A percentile compares a stretch with the other conserved stretches of the same genome.
These are phyloP conservation scores for Phytophthora nicotianae DNA, from an alignment of 352 stramenopile species.

Conservation along the genomic window DNA sequence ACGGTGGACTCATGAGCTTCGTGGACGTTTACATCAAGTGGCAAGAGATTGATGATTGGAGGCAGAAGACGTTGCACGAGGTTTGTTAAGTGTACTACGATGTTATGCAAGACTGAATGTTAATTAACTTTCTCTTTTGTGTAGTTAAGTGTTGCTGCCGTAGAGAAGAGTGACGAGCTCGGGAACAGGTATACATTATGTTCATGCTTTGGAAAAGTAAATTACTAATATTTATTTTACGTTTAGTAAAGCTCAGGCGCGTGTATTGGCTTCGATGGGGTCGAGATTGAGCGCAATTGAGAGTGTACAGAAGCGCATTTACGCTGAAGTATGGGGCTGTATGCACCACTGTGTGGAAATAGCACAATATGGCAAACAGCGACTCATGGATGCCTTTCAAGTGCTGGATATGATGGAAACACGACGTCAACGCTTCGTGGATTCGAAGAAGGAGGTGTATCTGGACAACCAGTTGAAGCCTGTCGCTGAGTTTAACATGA, in stretches of 20 bases:
- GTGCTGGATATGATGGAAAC: constrained; percentile 81
- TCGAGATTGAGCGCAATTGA: constrained; percentile 71
- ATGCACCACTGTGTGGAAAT: constrained; percentile 87
- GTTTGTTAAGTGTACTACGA: constrained; percentile 30
- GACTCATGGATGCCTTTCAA: constrained; percentile 71
- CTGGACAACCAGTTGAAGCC: constrained; percentile 68
- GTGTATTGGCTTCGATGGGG: constrained; percentile 71
- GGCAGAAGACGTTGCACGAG: constrained; percentile 84
- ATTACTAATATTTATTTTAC: no score
- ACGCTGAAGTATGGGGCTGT: constrained; percentile 78
- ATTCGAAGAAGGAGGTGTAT: constrained; percentile 64
- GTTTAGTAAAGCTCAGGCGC: constrained; percentile 64
- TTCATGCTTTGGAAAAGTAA: no score
- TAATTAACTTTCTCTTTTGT: constrained; percentile 3
- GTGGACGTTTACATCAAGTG: constrained; percentile 71
- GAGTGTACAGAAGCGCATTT: constrained; percentile 61
- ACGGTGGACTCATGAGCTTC: constrained; percentile 56
- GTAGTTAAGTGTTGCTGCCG: constrained; percentile 58
- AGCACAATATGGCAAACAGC: constrained; percentile 72
- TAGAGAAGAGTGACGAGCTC: constrained; percentile 76
- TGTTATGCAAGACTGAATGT: not conserved
- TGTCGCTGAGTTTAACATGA: constrained; percentile 46
- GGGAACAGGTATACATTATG: constrained; percentile 69
- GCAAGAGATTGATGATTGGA: constrained; percentile 79
- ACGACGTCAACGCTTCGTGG: constrained; percentile 51